These are phyloP conservation scores for Coniochaeta hoffmannii DNA, from an alignment of 2,329 filamentous ascomycete genomes.

Conservation along the genomic window DNA sequence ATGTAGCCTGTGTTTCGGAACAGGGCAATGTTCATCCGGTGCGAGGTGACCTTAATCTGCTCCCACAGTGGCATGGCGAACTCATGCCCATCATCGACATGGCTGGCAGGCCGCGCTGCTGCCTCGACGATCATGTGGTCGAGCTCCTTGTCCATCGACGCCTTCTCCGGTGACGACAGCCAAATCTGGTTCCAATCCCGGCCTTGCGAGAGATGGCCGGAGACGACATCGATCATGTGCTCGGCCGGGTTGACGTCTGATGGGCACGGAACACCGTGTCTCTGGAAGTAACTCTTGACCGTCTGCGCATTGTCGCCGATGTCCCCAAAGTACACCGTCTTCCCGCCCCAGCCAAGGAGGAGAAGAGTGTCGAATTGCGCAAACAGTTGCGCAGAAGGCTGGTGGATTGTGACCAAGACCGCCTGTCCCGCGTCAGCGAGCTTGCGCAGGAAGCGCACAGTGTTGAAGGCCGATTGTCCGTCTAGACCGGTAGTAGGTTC, in stretches of 20 bases:
- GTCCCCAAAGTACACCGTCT: conserved; percentile 17
- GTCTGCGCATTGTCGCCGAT: conserved; percentile 14
- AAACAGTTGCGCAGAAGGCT: conserved; percentile 34
- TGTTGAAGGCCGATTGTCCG: conserved; percentile 66
- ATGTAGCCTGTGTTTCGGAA: conserved; percentile 60
- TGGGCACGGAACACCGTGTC: conserved; percentile 41
- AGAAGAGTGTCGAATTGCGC: conserved; percentile 44
- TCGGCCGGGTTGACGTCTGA: conserved; percentile 55
- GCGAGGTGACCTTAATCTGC: conserved; percentile 47
- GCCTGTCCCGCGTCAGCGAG: conserved; percentile 38
- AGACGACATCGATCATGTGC: conserved; percentile 46
- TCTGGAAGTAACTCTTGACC: conserved; percentile 52
- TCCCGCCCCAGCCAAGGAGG: conserved; percentile 41
- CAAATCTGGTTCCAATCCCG: conserved; percentile 33
- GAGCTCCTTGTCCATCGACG: conserved; percentile 23
- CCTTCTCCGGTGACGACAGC: conserved; percentile 23
- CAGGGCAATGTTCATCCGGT: conserved; percentile 53
- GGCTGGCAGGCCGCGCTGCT: conserved; percentile 17
- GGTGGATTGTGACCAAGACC: conserved; percentile 37
- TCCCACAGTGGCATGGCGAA: conserved; percentile 52
- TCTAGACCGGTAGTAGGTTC: conserved; percentile 71
- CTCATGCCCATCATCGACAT: conserved; percentile 45
- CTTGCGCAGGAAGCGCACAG: conserved; percentile 62
- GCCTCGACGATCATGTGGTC: conserved; percentile 35
- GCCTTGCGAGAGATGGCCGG: conserved; percentile 15